Evolutionary conservation across 78 protist species (phyloP).

Genomic region (Tieghemostelium lacteum): DNA sequence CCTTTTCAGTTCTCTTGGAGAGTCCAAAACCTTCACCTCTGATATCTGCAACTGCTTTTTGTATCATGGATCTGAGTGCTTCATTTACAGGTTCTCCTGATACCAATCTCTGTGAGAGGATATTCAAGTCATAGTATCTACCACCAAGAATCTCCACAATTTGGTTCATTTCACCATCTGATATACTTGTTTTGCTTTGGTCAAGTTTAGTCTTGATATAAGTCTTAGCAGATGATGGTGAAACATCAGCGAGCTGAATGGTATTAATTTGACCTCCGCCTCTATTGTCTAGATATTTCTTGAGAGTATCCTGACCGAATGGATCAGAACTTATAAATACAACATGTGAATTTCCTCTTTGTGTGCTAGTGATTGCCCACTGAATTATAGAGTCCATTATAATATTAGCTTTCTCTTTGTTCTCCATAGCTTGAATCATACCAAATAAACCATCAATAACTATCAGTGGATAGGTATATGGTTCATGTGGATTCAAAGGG

Average conservation of each 20-base stretch:
- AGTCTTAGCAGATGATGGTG: constrained; percentile 7
- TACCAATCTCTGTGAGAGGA: constrained; percentile 27
- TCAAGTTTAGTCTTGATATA: constrained; percentile 23
- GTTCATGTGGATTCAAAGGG: constrained; percentile 53
- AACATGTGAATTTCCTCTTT: constrained; percentile 60
- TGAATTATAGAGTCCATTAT: constrained; percentile 64
- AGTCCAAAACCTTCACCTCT: constrained; percentile 72
- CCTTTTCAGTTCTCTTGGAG: constrained; percentile 49
- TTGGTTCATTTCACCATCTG: background rate
- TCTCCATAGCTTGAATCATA: constrained; percentile 71
- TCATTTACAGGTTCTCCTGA: constrained; percentile 20
- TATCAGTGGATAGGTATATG: constrained; percentile 56
- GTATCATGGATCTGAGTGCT: constrained; percentile 24
- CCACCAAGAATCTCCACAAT: constrained; percentile 54
- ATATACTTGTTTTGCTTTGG: background rate
- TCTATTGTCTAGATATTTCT: constrained; percentile 42
- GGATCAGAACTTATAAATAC: constrained; percentile 70
- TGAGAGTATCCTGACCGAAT: constrained; percentile 53
- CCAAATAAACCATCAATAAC: constrained; percentile 78
- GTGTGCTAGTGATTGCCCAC: constrained; percentile 66
- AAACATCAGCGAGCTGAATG: constrained; percentile 63
- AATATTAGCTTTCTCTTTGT: constrained; percentile 67
- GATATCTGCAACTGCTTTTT: constrained; percentile 43
- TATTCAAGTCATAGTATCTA: constrained; percentile 50
- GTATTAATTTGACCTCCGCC: constrained; percentile 70